Evolutionary conservation across 805 yeast species (phyloP), one percentile per base, ranked within the genome.

Genomic region (Citeromyces matritensis): DNA sequence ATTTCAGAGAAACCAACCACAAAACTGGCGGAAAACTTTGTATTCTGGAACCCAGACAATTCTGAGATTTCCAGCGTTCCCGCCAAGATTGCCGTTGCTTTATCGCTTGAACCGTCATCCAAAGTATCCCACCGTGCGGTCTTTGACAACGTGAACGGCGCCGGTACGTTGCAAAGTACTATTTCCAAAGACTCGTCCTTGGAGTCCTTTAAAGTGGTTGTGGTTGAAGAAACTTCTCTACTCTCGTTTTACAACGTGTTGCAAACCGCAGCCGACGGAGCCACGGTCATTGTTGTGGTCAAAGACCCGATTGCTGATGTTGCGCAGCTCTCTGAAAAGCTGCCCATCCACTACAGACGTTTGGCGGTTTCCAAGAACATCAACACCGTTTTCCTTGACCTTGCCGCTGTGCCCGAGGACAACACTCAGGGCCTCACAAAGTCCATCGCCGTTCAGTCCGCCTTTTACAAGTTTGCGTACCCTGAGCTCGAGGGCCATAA

Each of bases 91-190:
- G 78, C 85, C 0, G 79, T 74, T 37, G 61, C 82, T 14, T 61
- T 79, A 41, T 73, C 93, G 2, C 60, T 79, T 45, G 77, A 70
- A 42, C 68, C 67, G 36, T 47, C 62, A 32, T 58, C 69, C 35
- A 45, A 53, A 27, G 65, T 78, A 35, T 54, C 65, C 33, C 65
- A 69, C 49, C 64, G 79, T 49, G 65, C 79, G 32, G 69, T 69
- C 45, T 83, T 60, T 44, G 94, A 88, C 51, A 85, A 82, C 50
- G 48, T 63, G 24, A 58, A 71, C 10, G 69, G 67, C 32, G 88
- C 86, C 24, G 96, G 96, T 38, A 48, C 70, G 6, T 73, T 75
- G 49, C 82, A 78, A 51, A 66, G 85, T 25, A 81, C 77, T 45
- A 57, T 79, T 31, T 39, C 36, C 25, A 52, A 60, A 17, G 55